Evolutionary conservation across 2,329 filamentous ascomycete species (phyloP).

Genomic region (Penicillium occitanis): DNA sequence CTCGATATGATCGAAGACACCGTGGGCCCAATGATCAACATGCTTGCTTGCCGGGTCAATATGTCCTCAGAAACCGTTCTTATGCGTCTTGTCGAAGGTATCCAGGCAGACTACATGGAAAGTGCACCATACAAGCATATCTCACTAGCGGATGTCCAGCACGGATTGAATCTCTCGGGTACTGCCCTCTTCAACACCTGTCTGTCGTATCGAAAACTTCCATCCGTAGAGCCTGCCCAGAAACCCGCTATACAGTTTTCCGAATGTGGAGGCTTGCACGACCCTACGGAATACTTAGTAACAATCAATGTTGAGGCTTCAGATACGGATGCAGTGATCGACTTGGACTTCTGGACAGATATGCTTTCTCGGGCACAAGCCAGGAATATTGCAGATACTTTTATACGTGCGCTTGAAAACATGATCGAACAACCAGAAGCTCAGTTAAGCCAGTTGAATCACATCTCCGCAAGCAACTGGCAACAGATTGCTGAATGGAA

Average conservation of each 20-base stretch:
- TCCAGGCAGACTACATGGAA: slow-evolving; percentile 51
- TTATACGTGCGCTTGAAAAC: slow-evolving; percentile 38
- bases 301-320: slow-evolving; percentile 51
- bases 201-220: slow-evolving; percentile 49
- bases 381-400: slow-evolving; percentile 39
- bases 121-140: slow-evolving; percentile 47
- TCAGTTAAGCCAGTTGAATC: slow-evolving; percentile 10
- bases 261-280: slow-evolving; percentile 43
- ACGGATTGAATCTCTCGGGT: slow-evolving; percentile 41
- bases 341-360: slow-evolving; percentile 46
- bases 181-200: slow-evolving; percentile 50
- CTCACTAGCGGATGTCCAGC: slow-evolving; percentile 50
- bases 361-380: slow-evolving; percentile 42
- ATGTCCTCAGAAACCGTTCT: slow-evolving; percentile 36
- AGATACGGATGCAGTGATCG: slow-evolving; percentile 40
- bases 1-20: slow-evolving; percentile 43
- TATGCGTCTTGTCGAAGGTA: slow-evolving; percentile 39
- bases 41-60: slow-evolving; percentile 47
- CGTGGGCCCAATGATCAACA: slow-evolving; percentile 51
- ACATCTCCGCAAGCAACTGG: slow-evolving; percentile 10
- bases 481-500: slow-evolving; percentile 20
- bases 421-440: slow-evolving; percentile 35
- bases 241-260: slow-evolving; percentile 37
- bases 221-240: slow-evolving; percentile 29
- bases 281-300: slow-evolving; percentile 51